Conservation (phyloP, 345 rosid genomes). For the Kandelia obovata region DNA sequence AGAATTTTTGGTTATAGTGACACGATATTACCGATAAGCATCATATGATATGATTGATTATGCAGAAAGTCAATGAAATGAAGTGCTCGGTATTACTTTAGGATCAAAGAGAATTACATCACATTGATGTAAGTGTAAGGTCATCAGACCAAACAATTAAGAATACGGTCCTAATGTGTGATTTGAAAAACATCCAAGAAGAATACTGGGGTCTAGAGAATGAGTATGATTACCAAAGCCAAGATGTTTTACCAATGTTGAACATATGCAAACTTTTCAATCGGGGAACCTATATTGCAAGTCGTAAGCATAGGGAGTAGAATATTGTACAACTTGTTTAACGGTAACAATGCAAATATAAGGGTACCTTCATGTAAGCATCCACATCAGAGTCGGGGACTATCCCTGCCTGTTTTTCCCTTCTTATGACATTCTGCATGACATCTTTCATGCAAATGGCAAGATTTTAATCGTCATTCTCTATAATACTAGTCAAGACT, state of each 20-base stretch:
- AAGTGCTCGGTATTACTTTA: not conserved
- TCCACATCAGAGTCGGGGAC: constrained; percentile 36
- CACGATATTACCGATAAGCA: not conserved
- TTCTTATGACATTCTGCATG: constrained; percentile 26
- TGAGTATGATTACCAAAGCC: too few relatives aligned
- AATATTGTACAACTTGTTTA: not conserved
- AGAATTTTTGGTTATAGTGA: not conserved
- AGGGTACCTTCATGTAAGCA: constrained; percentile 40
- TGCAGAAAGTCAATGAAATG: not conserved
- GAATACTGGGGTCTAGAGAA: too few relatives aligned
- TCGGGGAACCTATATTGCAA: too few relatives aligned
- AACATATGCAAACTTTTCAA: too few relatives aligned
- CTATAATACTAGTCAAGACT: not conserved
- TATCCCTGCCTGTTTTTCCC: constrained; percentile 32
- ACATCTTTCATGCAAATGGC: constrained; percentile 14
- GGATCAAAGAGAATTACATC: not conserved
- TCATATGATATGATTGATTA: not conserved
- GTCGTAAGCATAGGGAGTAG: too few relatives aligned
- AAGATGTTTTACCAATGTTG: too few relatives aligned
- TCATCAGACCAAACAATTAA: too few relatives aligned
- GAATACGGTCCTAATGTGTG: too few relatives aligned
- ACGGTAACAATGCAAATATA: not conserved
- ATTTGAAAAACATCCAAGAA: too few relatives aligned
- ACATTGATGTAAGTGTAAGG: too few relatives aligned
- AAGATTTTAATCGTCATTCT: not conserved